Conservation (phyloP, 768 basidiomycete genomes). For the Neoboletus brunneissimus region DNA sequence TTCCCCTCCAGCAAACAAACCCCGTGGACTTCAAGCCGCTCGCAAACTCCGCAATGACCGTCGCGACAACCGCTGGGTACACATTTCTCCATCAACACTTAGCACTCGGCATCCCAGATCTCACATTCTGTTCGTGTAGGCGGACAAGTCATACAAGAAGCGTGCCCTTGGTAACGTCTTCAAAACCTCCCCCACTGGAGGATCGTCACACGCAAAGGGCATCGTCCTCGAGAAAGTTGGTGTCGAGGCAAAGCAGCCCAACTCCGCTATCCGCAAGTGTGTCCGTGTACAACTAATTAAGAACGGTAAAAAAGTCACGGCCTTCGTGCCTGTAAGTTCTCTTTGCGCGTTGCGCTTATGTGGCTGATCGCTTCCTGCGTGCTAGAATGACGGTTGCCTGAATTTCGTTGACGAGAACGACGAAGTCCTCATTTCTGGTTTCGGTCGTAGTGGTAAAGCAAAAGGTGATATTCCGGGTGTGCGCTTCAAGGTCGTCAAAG, state of each 20-base stretch:
- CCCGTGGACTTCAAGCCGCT: constrained; percentile 97
- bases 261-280: constrained; percentile 99
- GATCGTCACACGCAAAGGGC: constrained; percentile 99
- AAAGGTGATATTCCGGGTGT: constrained; percentile 99
- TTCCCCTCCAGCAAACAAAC: constrained; percentile 80
- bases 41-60: constrained; percentile 95
- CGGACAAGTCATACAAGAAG: constrained; percentile 99
- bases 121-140: constrained; percentile 45
- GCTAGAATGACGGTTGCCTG: constrained; percentile 91
- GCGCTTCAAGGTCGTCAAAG: constrained; percentile 99
- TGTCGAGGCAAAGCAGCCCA: constrained; percentile 99
- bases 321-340: constrained; percentile 90
- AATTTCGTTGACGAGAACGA: constrained; percentile 99
- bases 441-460: constrained; percentile 99
- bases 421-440: constrained; percentile 99
- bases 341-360: neutral
- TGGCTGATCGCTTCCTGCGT: constrained; percentile 6
- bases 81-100: constrained; percentile 27
- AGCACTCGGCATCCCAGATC: constrained; percentile 2
- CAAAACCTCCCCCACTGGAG: constrained; percentile 99
- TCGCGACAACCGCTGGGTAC: constrained; percentile 95
- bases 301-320: constrained; percentile 99
- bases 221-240: constrained; percentile 99
- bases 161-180: constrained; percentile 98
- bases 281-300: constrained; percentile 99